Conservation (phyloP, 345 rosid genomes). For the Eucalyptus albens region DNA sequence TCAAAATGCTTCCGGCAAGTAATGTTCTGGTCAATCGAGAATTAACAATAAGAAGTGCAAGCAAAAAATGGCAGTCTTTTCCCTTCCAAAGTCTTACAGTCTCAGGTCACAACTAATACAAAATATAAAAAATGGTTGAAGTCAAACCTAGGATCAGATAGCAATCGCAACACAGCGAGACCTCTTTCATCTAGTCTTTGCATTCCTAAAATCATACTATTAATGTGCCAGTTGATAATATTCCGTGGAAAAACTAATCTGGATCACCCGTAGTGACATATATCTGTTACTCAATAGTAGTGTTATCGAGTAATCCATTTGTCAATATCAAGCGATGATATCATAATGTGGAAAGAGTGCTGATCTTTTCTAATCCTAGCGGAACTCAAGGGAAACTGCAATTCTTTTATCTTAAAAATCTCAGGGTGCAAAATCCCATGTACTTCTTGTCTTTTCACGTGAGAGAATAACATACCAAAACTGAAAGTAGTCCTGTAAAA, state of each 20-base stretch:
- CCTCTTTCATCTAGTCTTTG: background rate
- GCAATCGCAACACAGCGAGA: background rate
- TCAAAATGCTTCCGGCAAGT: background rate
- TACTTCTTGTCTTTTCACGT: background rate
- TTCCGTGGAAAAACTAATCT: background rate
- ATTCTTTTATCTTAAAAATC: background rate
- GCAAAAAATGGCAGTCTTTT: background rate
- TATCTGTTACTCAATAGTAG: background rate
- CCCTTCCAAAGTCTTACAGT: background rate
- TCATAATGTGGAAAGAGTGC: background rate
- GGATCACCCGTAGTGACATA: background rate
- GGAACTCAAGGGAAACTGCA: background rate
- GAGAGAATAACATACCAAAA: background rate
- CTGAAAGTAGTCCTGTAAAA: background rate
- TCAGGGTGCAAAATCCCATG: background rate
- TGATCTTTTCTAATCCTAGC: background rate
- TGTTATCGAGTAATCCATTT: background rate
- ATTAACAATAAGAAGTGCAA: background rate
- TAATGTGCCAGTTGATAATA: background rate
- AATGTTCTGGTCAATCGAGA: background rate
- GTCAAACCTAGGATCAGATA: background rate
- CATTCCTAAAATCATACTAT: background rate
- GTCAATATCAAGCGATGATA: background rate
- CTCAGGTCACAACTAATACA: background rate
- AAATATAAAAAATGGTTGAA: background rate